These are phyloP conservation scores for Ambrosia hybrid DNA, from an alignment of 140 eudicot genomes.

Conservation along the genomic window DNA sequence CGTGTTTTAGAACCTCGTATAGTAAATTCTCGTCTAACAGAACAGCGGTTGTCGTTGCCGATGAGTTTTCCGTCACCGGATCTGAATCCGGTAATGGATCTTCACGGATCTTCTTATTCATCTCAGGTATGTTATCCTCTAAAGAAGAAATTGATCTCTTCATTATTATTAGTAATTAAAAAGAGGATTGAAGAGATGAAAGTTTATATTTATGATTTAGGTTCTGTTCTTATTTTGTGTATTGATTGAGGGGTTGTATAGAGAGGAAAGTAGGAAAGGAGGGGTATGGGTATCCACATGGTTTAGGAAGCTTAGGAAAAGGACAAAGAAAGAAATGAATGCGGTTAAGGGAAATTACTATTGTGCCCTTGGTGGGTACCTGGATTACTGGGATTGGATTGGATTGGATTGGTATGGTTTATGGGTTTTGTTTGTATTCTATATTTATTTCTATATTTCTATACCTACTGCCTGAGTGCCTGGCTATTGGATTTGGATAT, in stretches of 20 bases:
- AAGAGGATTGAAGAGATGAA: constrained; percentile 3
- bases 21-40: constrained; percentile 55
- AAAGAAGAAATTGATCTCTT: constrained; percentile 48
- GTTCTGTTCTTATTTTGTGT: background rate
- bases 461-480: background rate
- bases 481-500: too few relatives aligned
- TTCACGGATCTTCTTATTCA: constrained; percentile 45
- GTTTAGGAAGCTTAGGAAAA: constrained; percentile 19
- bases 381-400: background rate
- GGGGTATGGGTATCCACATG: constrained; percentile 32
- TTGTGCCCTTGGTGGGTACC: background rate
- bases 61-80: background rate
- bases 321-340: constrained; percentile 31
- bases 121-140: constrained; percentile 9
- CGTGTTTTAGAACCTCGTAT: constrained; percentile 65
- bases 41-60: constrained; percentile 25
- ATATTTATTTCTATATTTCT: too few relatives aligned
- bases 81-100: constrained; percentile 10
- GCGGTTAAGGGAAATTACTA: constrained; percentile 19
- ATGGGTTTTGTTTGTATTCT: background rate
- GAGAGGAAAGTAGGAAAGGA: constrained; percentile 5
- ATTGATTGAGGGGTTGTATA: background rate
- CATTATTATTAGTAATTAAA: constrained; percentile 12
- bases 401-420: too few relatives aligned
- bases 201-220: background rate